Conservation (phyloP, 805 yeast species). For the Candida ficus region DNA sequence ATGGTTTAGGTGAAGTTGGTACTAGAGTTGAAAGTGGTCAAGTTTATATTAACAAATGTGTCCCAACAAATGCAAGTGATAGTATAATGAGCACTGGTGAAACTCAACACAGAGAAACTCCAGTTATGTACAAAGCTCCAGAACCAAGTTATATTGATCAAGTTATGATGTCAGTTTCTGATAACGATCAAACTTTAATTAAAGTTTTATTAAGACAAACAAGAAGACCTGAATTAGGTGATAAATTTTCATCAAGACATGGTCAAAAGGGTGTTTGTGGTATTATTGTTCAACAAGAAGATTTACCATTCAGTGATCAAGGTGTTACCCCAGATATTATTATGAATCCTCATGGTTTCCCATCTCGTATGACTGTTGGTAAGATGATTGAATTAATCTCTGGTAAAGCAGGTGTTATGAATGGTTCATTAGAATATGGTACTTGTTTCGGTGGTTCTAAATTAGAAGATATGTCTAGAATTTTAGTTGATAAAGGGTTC, state of each 20-base stretch:
- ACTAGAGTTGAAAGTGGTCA: constrained; percentile 87
- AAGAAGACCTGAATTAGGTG: constrained; percentile 96
- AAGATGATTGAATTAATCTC: constrained; percentile 95
- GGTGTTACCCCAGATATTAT: constrained; percentile 94
- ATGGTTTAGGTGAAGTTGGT: constrained; percentile 97
- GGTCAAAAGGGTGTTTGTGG: constrained; percentile 99
- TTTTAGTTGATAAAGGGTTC: constrained; percentile 86
- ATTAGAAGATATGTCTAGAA: constrained; percentile 89
- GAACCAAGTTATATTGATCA: constrained; percentile 95
- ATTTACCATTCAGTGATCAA: constrained; percentile 88
- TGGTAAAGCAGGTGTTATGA: constrained; percentile 96
- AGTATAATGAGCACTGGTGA: constrained; percentile 30
- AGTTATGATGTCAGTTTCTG: constrained; percentile 95
- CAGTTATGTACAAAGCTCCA: constrained; percentile 89
- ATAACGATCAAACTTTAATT: constrained; percentile 89
- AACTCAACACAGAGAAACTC: constrained; percentile 78
- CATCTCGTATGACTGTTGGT: constrained; percentile 99
- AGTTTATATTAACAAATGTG: constrained; percentile 87
- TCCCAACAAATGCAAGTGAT: constrained; percentile 82
- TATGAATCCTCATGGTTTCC: constrained; percentile 99
- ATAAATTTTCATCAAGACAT: constrained; percentile 94
- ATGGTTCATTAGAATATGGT: constrained; percentile 90
- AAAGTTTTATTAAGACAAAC: constrained; percentile 92
- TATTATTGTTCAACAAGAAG: constrained; percentile 95
- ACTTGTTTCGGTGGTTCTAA: constrained; percentile 99